Evolutionary conservation across 225 moss, liverwort and hornwort genomes (phyloP), one percentile per base, ranked within the genome.

Genomic region (Sphagnum contortum): DNA sequence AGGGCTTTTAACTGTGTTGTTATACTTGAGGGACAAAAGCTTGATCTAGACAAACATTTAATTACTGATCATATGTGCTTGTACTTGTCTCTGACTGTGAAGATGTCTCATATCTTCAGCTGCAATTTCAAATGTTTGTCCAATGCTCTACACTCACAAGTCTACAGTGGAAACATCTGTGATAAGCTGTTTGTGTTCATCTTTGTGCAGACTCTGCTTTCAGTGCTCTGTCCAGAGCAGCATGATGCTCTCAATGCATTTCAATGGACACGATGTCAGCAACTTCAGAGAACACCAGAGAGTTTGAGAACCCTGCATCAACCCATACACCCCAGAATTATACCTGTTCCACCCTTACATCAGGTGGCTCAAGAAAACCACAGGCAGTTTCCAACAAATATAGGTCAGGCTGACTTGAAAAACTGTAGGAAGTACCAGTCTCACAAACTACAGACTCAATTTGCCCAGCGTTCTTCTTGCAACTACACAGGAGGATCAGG

Each of bases 121-220:
- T 60, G 8, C 49, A 54, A 70, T 63, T 49, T 45, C n/a, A 8
- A 45, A 6, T 13, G 59, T 60, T 60, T 12, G 6, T 60, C 7
- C 12, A 60, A 29, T 29, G 29, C 59, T 60, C 59, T 9, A 0
- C 6, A 52, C 52, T 52, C 52, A 52, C 52, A 6, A 52, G 9
- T 9, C 6, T 52, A 9, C 7, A 52, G 0, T 9, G 6, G 52
- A 52, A 52, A 6, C 9, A 5, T 0, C 52, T 9, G 0, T 52
- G 52, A 52, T 29, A 29, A 29, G 29, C 29, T 29, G 29, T 29
- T 29, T 29, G 29, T 29, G 29, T 52, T 52, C 52, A 52, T 52
- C 44, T 62, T 57, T 75, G 48, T 73, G 71, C 73, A 84, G 84
- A 60, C 64, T 49, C 60, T 81, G 70, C 63, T 81, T 49, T 72